Conservation (phyloP, 768 basidiomycete species). For the Lentinula boryana region DNA sequence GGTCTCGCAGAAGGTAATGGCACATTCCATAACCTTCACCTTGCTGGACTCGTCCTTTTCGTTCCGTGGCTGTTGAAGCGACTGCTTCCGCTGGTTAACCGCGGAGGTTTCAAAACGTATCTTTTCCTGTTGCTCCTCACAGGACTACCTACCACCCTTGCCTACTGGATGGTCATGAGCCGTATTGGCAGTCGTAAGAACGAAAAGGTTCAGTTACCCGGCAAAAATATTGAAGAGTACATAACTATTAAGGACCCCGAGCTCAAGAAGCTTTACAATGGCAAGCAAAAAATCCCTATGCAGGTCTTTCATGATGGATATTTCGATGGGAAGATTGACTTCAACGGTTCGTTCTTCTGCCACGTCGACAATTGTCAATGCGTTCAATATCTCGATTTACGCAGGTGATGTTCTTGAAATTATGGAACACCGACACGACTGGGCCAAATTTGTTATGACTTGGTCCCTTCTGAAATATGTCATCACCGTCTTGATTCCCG, state of each 20-base stretch:
- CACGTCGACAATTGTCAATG: slow-evolving; percentile 2
- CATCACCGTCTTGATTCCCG: slow-evolving; percentile 81
- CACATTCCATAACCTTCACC: slow-evolving; percentile 74
- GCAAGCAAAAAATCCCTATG: slow-evolving; percentile 93
- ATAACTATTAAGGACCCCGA: slow-evolving; percentile 84
- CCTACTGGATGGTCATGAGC: slow-evolving; percentile 88
- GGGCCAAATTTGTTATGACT: slow-evolving; percentile 90
- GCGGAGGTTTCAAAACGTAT: slow-evolving; percentile 84
- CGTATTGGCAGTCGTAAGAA: slow-evolving; percentile 66
- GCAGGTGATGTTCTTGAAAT: slow-evolving; percentile 90
- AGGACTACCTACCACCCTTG: slow-evolving; percentile 71
- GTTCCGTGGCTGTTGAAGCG: slow-evolving; percentile 84
- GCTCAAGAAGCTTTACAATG: slow-evolving; percentile 73
- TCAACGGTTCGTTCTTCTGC: slow-evolving; percentile 64
- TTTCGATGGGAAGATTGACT: slow-evolving; percentile 93
- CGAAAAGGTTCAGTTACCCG: slow-evolving; percentile 80
- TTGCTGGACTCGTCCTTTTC: slow-evolving; percentile 69
- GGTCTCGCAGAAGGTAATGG: slow-evolving; percentile 85
- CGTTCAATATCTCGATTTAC: background rate
- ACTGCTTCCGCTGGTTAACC: slow-evolving; percentile 73
- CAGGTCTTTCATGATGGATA: slow-evolving; percentile 97
- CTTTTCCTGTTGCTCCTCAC: slow-evolving; percentile 70
- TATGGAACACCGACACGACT: slow-evolving; percentile 93
- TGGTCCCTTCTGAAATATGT: slow-evolving; percentile 92
- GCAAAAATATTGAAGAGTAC: slow-evolving; percentile 83